Evolutionary conservation across 192 early-diverging fungal species (phyloP), one percentile per base, ranked within the genome.

Genomic region (Podila epicladia): DNA sequence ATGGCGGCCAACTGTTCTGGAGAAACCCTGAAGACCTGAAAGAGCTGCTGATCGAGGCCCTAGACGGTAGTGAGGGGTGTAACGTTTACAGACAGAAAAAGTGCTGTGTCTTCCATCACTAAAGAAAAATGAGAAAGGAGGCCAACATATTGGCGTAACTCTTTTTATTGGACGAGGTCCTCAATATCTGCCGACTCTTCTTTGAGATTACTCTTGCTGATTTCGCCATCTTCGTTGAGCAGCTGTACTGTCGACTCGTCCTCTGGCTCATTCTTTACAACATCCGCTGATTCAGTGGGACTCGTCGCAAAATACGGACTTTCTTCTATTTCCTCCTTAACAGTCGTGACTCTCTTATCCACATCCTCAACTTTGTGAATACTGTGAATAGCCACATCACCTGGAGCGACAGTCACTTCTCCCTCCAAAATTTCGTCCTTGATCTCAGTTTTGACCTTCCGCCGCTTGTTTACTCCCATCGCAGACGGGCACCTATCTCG

Each of bases 401-500:
- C 76, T 62, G 72, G 67, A 5, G 65, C 51, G 15, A 65, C 51
- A n/a, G 65, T 60, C 37, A 64, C 65, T 29, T 55, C 35, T n/a
- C 72, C 65, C 0, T 7, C 55, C 32, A 68, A 67, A 41, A 72
- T n/a, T 22, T 22, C 32, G 5, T 49, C 59, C 41, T 62, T 33
- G 19, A 69, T 24, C 15, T 41, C 9, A 13, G 45, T 32, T 8
- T 53, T 72, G 22, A 64, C 72, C 29, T 58, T 64, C 22, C 31
- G 26, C 19, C 20, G 11, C 31, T 67, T 79, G 0, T 57, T 29
- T 13, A 57, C 32, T 4, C 22, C 58, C 1, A 38, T 66, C 9
- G 69, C 67, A 29, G 73, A 74, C 19, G 92, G 91, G 75, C 96
- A 97, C 32, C 78, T 73, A 41, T 92, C 86, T 29, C 64, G 76